Evolutionary conservation across 805 yeast species (phyloP).

Genomic region (Yamadazyma sp.): DNA sequence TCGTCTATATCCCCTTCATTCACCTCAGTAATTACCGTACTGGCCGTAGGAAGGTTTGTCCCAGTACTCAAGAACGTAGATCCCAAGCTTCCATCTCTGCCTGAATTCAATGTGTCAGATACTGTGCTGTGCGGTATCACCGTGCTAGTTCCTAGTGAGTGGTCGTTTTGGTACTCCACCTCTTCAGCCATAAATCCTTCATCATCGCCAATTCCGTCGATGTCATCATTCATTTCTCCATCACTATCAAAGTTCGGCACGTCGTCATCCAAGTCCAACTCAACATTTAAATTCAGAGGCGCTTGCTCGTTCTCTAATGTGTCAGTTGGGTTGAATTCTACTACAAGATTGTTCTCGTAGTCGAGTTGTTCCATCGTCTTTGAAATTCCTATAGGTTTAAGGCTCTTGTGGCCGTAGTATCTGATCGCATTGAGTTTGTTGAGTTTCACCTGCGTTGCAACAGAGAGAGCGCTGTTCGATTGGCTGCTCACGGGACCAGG

Average conservation of each 20-base stretch:
- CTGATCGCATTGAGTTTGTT: constrained; percentile 27
- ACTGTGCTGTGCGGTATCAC: constrained; percentile 6
- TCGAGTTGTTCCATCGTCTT: constrained; percentile 42
- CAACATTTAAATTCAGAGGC: constrained; percentile 12
- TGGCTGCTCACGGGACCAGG: constrained; percentile 24
- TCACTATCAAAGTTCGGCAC: constrained; percentile 44
- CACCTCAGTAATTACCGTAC: too few species aligned
- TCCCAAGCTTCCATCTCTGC: neutral
- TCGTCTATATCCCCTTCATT: too few species aligned
- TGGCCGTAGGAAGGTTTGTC: too few species aligned
- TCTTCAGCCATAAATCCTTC: constrained; percentile 51
- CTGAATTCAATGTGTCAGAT: neutral
- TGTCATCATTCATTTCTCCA: constrained; percentile 17
- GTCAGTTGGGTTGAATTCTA: constrained; percentile 20
- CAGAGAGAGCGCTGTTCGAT: constrained; percentile 8
- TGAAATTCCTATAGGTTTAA: constrained; percentile 41
- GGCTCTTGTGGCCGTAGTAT: constrained; percentile 32
- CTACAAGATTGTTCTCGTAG: constrained; percentile 18
- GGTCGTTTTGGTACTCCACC: constrained; percentile 46
- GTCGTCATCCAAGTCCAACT: constrained; percentile 47
- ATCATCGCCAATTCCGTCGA: constrained; percentile 18
- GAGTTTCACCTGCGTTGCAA: constrained; percentile 21
- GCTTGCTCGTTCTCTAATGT: constrained; percentile 24
- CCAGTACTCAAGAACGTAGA: neutral
- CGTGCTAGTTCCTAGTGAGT: constrained; percentile 22